phyloP scores from a whole-genome alignment of 306 rosid genomes.

The Mimosa bimucronata region DNA sequence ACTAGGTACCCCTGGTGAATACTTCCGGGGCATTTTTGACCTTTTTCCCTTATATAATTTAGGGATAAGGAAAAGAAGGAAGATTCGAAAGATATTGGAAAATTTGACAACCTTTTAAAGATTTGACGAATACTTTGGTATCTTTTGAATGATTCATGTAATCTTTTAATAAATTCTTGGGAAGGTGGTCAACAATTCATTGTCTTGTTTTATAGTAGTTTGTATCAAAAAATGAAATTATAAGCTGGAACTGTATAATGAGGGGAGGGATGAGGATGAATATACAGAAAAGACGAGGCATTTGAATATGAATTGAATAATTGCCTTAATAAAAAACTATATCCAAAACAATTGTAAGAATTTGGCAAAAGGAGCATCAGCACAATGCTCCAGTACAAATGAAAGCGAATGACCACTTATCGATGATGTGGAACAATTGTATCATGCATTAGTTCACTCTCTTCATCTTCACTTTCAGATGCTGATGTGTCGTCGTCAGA shows the following conservation, averaged over 20 bases:
- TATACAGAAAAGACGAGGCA: neutral
- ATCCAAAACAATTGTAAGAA: constrained; percentile 26
- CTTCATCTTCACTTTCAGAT: constrained; percentile 43
- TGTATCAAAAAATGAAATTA: neutral
- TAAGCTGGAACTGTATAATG: neutral
- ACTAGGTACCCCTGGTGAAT: too few species aligned
- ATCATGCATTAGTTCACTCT: constrained; percentile 39
- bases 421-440: constrained; percentile 38
- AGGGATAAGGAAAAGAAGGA: neutral
- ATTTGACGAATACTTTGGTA: neutral
- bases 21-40: too few species aligned
- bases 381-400: constrained; percentile 41
- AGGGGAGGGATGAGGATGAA: too few species aligned
- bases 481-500: constrained; percentile 46
- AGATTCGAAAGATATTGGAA: neutral
- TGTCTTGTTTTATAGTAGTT: neutral
- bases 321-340: constrained; percentile 13
- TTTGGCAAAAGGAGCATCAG: constrained; percentile 42
- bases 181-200: neutral
- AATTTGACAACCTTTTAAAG: neutral
- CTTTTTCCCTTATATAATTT: neutral
- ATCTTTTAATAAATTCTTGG: neutral
- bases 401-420: constrained; percentile 29
- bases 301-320: constrained; percentile 24
- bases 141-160: neutral